Evolutionary conservation across 2,329 filamentous ascomycete genomes (phyloP).

Genomic region (Fusarium virguliforme): DNA sequence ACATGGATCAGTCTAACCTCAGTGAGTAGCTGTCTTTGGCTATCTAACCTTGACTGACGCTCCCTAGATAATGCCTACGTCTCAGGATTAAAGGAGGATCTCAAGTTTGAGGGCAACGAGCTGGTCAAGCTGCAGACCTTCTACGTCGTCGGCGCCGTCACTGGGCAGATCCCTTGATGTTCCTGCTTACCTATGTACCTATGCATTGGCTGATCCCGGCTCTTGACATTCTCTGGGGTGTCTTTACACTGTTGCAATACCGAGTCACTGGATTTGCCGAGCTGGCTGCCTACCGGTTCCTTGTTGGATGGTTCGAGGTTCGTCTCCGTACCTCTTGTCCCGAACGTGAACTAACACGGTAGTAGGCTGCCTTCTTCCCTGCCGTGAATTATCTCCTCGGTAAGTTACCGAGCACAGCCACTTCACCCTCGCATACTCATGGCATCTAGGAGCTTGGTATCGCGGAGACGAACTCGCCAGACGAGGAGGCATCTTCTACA

Average conservation of each 20-base stretch:
- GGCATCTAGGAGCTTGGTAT: not conserved
- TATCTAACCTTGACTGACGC: not conserved
- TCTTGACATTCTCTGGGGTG: not conserved
- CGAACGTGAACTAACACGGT: not conserved
- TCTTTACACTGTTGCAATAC: not conserved
- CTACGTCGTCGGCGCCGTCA: not conserved
- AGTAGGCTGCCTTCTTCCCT: not conserved
- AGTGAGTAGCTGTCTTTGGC: constrained; percentile 5
- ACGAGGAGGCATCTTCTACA: constrained; percentile 8
- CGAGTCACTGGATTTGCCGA: not conserved
- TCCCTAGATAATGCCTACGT: constrained; percentile 3
- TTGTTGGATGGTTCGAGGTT: constrained; percentile 6
- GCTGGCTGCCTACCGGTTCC: not conserved
- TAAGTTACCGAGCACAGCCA: not conserved
- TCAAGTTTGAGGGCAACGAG: not conserved
- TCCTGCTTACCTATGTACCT: not conserved
- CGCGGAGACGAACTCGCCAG: not conserved
- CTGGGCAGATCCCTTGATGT: not conserved
- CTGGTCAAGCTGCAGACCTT: not conserved
- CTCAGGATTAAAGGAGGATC: not conserved
- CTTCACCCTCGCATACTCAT: not conserved
- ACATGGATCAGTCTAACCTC: constrained; percentile 44
- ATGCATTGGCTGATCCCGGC: not conserved
- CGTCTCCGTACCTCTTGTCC: not conserved
- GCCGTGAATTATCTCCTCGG: not conserved